A percentile compares a stretch with the other conserved stretches of the same genome.
Conservation (phyloP, 2,329 filamentous ascomycete genomes). For the Neurospora sp. region DNA sequence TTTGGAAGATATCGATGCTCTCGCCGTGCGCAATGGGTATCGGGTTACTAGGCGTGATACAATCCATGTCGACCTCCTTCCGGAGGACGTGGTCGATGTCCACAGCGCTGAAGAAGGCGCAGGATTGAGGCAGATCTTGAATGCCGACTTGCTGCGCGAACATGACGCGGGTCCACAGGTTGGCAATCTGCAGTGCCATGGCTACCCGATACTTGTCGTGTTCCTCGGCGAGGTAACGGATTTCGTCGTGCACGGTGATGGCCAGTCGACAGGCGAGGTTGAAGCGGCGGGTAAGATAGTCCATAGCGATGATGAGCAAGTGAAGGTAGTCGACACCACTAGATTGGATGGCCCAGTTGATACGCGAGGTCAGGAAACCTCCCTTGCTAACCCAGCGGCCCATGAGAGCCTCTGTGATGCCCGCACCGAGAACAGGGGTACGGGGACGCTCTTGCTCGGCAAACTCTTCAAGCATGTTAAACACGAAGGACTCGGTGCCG, state of each 20-base stretch:
- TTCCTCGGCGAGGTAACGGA: conserved; percentile 80
- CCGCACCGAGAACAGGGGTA: conserved; percentile 86
- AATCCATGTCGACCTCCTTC: conserved; percentile 98
- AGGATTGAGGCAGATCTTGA: conserved; percentile 83
- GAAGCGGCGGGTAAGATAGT: conserved; percentile 78
- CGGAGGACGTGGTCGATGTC: conserved; percentile 93
- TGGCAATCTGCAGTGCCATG: conserved; percentile 87
- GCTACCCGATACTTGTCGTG: conserved; percentile 81
- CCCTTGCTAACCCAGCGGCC: conserved; percentile 77
- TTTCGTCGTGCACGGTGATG: conserved; percentile 96
- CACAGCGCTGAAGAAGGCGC: conserved; percentile 90
- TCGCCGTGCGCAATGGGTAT: conserved; percentile 74
- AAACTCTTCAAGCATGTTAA: conserved; percentile 97
- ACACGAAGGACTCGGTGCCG: conserved; percentile 93
- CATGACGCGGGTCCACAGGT: conserved; percentile 95
- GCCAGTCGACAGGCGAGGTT: conserved; percentile 76
- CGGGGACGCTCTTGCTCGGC: conserved; percentile 86
- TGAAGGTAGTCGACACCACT: conserved; percentile 96
- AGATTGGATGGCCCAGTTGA: conserved; percentile 99
- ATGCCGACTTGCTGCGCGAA: conserved; percentile 96
- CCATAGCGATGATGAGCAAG: conserved; percentile 86
- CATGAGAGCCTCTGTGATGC: conserved; percentile 94
- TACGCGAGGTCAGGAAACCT: conserved; percentile 87
- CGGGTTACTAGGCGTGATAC: conserved; percentile 79
- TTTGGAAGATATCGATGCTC: conserved; percentile 68